Evolutionary conservation across 129 eudicot genomes (phyloP), one percentile per base, ranked within the genome.

Genomic region (Dittrichia graveolens): DNA sequence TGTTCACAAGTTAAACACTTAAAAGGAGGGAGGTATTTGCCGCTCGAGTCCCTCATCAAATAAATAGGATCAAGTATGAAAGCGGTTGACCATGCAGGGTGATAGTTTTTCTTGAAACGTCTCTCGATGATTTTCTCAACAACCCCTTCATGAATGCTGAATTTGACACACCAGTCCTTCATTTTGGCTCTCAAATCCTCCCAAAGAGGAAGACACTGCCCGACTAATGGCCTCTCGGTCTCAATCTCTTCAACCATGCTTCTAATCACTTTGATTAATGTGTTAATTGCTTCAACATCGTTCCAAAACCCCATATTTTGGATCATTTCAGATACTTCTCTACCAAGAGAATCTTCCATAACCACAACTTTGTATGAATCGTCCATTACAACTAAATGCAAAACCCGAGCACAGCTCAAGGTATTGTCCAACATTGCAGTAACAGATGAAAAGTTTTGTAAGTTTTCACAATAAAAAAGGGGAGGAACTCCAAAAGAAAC

Each of bases 31-130:
- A 91, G 83, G 75, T 91, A 91, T 72, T 91, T 91, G 59, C 97
- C 97, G 8, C 82, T 91, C 10, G 83, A 16, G 40, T 91, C 97
- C 79, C 87, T 78, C 45, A 80, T 72, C 65, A 91, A 80, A 45
- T 88, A 86, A 11, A 83, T 67, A 0, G 97, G 96, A 61, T 91
- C 96, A 35, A 91, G 97, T 62, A 91, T 74, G 54, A 80, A 91
- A 6, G 96, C 97, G 11, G 97, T 87, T 13, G 97, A 82, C 97
- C 97, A 91, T 39, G 97, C 96, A 3, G 96, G 97, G 42, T 88
- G 97, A 65, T 91, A 91, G 56, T 83, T 86, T 39, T 86, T 88
- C 82, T 59, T 85, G 71, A 88, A 91, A 14, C 97, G 75, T 40
- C 69, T 78, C 53, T 88, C 96, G 4, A 88, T 8, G 1, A 91